These are phyloP conservation scores for Ustilago nuda DNA, from an alignment of 1,284 basidiomycete genomes.

Conservation along the genomic window DNA sequence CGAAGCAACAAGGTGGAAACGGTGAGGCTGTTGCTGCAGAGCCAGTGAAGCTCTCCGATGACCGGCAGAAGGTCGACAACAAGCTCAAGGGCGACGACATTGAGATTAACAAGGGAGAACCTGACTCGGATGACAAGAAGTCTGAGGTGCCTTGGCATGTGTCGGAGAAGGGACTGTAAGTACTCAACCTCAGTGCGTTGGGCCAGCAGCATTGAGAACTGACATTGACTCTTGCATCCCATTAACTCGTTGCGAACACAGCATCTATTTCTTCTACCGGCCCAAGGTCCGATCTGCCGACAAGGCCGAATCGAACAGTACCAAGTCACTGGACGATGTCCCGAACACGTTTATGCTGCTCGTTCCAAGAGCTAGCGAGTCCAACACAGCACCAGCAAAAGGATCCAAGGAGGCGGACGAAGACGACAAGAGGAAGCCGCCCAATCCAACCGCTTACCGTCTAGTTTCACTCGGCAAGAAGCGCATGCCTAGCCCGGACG, in stretches of 20 bases:
- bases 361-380: constrained; percentile 46
- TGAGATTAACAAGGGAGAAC: constrained; percentile 17
- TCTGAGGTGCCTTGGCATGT: constrained; percentile 43
- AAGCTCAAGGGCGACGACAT: constrained; percentile 36
- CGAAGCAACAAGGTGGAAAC: background rate
- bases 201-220: background rate
- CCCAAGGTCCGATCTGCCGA: constrained; percentile 51
- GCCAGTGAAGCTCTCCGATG: constrained; percentile 15
- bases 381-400: constrained; percentile 34
- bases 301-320: constrained; percentile 32
- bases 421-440: constrained; percentile 37
- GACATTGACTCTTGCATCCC: too few species aligned
- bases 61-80: constrained; percentile 23
- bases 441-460: constrained; percentile 49
- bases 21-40: background rate
- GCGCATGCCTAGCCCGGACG: constrained; percentile 53
- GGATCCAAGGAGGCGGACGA: constrained; percentile 21
- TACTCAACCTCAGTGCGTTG: background rate
- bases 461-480: constrained; percentile 55
- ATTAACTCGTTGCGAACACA: background rate
- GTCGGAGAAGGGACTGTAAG: constrained; percentile 36
- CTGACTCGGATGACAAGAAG: background rate
- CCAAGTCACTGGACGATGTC: constrained; percentile 47
- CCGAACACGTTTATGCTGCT: constrained; percentile 54
- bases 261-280: constrained; percentile 58